Evolutionary conservation across 495 filamentous ascomycete genomes (phyloP).

Genomic region (Neurospora sp.): DNA sequence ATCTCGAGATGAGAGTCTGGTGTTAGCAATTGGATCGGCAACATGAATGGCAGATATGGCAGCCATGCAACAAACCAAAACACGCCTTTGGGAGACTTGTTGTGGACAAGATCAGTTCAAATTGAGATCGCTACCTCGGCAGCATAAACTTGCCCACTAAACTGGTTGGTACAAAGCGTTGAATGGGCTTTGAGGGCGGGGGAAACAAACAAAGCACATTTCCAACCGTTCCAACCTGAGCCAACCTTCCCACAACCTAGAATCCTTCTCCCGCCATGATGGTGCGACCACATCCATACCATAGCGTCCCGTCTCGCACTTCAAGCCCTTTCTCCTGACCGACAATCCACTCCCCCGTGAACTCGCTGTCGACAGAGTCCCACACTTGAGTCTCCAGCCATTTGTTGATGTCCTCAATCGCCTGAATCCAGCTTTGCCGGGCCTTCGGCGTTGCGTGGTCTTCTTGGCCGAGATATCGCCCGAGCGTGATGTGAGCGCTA

Average conservation of each 20-base stretch:
- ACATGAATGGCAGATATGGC: neutral
- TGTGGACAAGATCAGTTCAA: neutral
- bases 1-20: neutral
- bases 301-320: slow-evolving; percentile 57
- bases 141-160: neutral
- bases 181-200: neutral
- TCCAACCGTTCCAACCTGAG: neutral
- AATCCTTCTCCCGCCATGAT: slow-evolving; percentile 55
- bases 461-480: slow-evolving; percentile 55
- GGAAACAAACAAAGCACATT: neutral
- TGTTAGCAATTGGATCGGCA: neutral
- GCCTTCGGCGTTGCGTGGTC: slow-evolving; percentile 36
- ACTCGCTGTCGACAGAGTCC: slow-evolving; percentile 35
- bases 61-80: neutral
- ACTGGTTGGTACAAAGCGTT: neutral
- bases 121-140: neutral
- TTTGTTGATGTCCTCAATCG: slow-evolving; percentile 65
- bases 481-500: slow-evolving; percentile 81
- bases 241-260: slow-evolving; percentile 8
- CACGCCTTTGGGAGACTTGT: neutral
- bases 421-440: slow-evolving; percentile 48
- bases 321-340: slow-evolving; percentile 70
- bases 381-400: slow-evolving; percentile 60
- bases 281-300: slow-evolving; percentile 73
- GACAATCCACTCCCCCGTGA: slow-evolving; percentile 55